These are phyloP conservation scores for Encephalitozoon romaleae DNA, from an alignment of 371 early-diverging fungal species.

Conservation along the genomic window DNA sequence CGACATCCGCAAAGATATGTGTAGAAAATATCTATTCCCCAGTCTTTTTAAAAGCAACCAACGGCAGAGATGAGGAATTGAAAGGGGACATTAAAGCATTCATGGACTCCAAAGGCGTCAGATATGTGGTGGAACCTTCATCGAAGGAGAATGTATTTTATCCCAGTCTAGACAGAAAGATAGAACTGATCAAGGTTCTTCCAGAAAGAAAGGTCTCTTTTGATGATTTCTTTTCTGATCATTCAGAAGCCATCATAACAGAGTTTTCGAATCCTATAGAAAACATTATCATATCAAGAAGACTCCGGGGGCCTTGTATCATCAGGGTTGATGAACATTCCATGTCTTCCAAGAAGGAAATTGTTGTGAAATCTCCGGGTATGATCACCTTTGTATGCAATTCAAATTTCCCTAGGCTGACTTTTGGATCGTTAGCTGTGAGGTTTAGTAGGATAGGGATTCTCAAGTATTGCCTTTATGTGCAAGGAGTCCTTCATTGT, in stretches of 20 bases:
- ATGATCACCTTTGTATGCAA: slow-evolving; percentile 31
- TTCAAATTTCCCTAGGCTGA: slow-evolving; percentile 21
- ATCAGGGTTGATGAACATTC: slow-evolving; percentile 38
- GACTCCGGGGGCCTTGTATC: slow-evolving; percentile 52
- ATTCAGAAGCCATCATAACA: slow-evolving; percentile 29
- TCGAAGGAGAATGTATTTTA: slow-evolving; percentile 48
- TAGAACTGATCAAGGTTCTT: slow-evolving; percentile 23
- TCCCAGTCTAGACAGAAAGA: slow-evolving; percentile 2
- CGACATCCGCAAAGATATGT: background rate
- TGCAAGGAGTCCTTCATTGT: background rate
- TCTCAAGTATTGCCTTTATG: slow-evolving; percentile 4
- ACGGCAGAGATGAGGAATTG: background rate
- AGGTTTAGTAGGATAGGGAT: slow-evolving; percentile 5
- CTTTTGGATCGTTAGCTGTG: slow-evolving; percentile 18
- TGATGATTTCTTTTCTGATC: slow-evolving; percentile 22
- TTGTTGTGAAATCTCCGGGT: slow-evolving; percentile 5
- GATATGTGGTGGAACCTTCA: slow-evolving; percentile 4
- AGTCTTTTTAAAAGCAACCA: slow-evolving; percentile 7
- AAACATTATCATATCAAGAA: slow-evolving; percentile 54
- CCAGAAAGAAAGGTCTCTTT: slow-evolving; percentile 5
- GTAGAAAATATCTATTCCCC: slow-evolving; percentile 36
- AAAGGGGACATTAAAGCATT: slow-evolving; percentile 6
- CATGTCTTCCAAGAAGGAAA: background rate
- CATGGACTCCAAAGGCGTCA: background rate
- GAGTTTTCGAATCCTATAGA: slow-evolving; percentile 57